These are phyloP conservation scores for Neurospora sp. DNA, from an alignment of 495 filamentous ascomycete species.

Conservation along the genomic window DNA sequence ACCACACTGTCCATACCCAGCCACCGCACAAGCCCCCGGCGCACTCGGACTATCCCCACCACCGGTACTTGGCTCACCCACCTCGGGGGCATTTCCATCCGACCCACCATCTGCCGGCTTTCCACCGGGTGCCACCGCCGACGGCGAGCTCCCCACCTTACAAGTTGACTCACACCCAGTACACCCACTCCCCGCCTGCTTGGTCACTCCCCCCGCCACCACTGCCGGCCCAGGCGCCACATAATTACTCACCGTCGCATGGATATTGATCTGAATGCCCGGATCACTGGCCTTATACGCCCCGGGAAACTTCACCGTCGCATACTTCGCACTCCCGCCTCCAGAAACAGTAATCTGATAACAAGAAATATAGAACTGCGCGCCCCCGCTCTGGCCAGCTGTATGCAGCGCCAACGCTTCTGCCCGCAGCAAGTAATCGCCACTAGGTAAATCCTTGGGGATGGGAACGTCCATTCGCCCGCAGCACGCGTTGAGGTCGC, in stretches of 20 bases:
- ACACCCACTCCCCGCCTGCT: constrained; percentile 25
- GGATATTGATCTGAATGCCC: constrained; percentile 43
- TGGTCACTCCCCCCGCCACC: constrained; percentile 26
- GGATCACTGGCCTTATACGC: constrained; percentile 37
- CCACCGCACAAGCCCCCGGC: constrained; percentile 17
- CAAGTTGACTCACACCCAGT: constrained; percentile 31
- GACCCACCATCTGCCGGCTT: constrained; percentile 1
- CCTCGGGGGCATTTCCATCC: constrained; percentile 2
- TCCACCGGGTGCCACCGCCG: constrained; percentile 9
- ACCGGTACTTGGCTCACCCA: not conserved
- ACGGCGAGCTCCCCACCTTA: constrained; percentile 25
- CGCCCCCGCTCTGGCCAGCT: constrained; percentile 25
- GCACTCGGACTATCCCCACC: constrained; percentile 3
- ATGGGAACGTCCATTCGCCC: constrained; percentile 39
- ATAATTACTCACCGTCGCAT: constrained; percentile 26
- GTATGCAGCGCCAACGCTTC: constrained; percentile 43
- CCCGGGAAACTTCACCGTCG: constrained; percentile 35
- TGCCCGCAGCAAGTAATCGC: constrained; percentile 43
- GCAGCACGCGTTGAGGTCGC: constrained; percentile 42
- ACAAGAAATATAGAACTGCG: constrained; percentile 43
- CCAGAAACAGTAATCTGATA: constrained; percentile 35
- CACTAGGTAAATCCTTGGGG: constrained; percentile 34
- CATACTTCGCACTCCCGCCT: constrained; percentile 22
- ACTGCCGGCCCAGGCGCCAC: constrained; percentile 31
- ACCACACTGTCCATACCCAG: constrained; percentile 36